These are phyloP conservation scores for Epithele typhae DNA, from an alignment of 768 basidiomycete species.

Conservation along the genomic window DNA sequence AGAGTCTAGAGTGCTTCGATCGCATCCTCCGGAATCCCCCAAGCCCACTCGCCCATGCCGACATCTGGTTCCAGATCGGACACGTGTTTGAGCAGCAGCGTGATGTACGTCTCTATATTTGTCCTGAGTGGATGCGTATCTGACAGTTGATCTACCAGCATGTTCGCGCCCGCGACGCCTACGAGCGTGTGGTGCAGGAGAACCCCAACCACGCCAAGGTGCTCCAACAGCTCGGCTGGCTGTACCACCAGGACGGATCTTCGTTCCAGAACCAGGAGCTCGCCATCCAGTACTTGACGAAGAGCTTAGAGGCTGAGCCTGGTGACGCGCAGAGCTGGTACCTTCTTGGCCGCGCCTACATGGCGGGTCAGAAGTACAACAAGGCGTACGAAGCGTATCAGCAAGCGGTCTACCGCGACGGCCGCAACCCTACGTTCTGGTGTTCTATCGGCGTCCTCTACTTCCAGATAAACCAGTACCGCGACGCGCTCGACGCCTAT, in stretches of 20 bases:
- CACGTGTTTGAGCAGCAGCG: conserved; percentile 98
- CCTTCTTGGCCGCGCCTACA: conserved; percentile 95
- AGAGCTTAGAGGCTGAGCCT: conserved; percentile 92
- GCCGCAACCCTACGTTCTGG: conserved; percentile 99
- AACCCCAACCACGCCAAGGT: conserved; percentile 96
- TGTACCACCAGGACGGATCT: conserved; percentile 94
- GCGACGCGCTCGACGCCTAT: conserved; percentile 97
- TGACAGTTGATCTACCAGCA: conserved; percentile 45
- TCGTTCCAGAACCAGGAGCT: conserved; percentile 94
- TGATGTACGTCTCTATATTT: conserved; percentile 59
- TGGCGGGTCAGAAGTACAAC: conserved; percentile 98
- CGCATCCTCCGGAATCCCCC: conserved; percentile 96
- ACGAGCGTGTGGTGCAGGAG: conserved; percentile 90
- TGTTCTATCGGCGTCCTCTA: conserved; percentile 99
- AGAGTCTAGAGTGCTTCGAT: conserved; percentile 89
- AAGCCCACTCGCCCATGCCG: conserved; percentile 90
- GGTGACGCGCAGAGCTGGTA: conserved; percentile 99
- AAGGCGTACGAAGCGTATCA: conserved; percentile 99
- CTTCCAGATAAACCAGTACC: conserved; percentile 99
- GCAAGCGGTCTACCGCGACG: conserved; percentile 98
- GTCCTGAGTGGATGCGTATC: conserved; percentile 4
- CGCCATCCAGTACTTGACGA: conserved; percentile 90
- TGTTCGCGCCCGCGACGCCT: conserved; percentile 87
- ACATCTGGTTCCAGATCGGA: conserved; percentile 99
- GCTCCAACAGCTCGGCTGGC: conserved; percentile 95